Base-by-base conservation (phyloP, 2,329 filamentous ascomycete species). In the Pyrenophora teres region DNA sequence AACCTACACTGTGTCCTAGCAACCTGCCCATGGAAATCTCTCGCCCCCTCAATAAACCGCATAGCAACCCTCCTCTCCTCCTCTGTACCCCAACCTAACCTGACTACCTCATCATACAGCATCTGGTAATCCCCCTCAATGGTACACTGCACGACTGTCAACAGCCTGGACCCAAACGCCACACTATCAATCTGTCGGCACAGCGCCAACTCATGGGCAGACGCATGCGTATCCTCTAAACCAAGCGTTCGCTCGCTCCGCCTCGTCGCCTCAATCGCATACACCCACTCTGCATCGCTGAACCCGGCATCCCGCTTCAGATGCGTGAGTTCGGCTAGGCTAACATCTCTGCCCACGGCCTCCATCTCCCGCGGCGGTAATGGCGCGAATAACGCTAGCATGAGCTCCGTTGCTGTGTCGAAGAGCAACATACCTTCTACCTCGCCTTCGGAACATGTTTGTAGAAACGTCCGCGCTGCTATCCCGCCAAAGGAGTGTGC, bases 401-500 rank as follows among this genome's bases (percentile, higher is more conserved):
- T 55, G 23, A 58, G 37, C 30, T 55, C 52, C 30, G 48, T 58
- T 0, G 52, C 55, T 1, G 27, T 31, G 36, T 58, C 55, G 15
- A 52, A 19, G 10, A 50, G 52, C 1, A 55, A 30, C 27, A 30
- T 12, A 9, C 10, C 27, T 4, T 2, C 5, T 18, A 51, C 32
- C 5, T 48, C 48, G 2, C 35, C 19, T 2, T 54, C 19, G 9
- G 39, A 27, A 18, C 23, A 1, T 5, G 18, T 8, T n/a, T 39
- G 25, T 3, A 58, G 33, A 23, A 58, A 55, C 6, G 46, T 32
- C 9, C 55, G 55, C 12, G 45, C 41, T 9, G 43, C 41, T 18
- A 58, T 52, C 12, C 48, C 51, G n/a, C 52, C 52, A 30, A 27
- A 58, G 6, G 55, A 58, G 19, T 55, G 55, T 1, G 25, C 33